These are phyloP conservation scores for Fusarium solani-melongenae DNA, from an alignment of 2,329 filamentous ascomycete genomes.

Conservation along the genomic window DNA sequence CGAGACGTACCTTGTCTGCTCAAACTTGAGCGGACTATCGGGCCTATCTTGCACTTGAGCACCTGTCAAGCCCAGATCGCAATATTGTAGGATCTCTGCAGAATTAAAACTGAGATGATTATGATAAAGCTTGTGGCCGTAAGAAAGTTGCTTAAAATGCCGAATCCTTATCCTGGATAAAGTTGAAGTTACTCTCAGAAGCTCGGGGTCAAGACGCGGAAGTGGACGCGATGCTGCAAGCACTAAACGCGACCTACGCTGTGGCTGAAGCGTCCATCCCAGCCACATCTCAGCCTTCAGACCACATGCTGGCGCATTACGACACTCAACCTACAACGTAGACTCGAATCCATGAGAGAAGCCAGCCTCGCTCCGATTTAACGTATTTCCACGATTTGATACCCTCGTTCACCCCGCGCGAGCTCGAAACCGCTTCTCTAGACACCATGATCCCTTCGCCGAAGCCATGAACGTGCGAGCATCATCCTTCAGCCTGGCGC, in stretches of 20 bases:
- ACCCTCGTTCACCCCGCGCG: background rate
- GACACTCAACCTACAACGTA: slow-evolving; percentile 24
- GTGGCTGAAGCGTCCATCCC: slow-evolving; percentile 31
- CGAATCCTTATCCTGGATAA: background rate
- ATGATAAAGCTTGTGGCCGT: background rate
- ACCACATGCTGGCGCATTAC: slow-evolving; percentile 26
- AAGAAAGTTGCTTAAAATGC: background rate
- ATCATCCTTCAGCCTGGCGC: slow-evolving; percentile 58
- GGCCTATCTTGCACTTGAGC: background rate
- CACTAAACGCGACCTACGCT: slow-evolving; percentile 44
- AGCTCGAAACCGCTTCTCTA: slow-evolving; percentile 8
- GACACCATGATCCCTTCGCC: slow-evolving; percentile 53
- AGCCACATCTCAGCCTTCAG: slow-evolving; percentile 38
- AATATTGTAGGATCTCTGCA: background rate
- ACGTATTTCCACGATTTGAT: background rate
- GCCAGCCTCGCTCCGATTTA: background rate
- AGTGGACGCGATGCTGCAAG: slow-evolving; percentile 39
- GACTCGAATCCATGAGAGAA: slow-evolving; percentile 2
- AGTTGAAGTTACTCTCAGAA: slow-evolving; percentile 2
- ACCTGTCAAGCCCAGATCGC: background rate
- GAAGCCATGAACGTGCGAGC: slow-evolving; percentile 62
- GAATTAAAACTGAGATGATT: background rate
- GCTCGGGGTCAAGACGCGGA: slow-evolving; percentile 6
- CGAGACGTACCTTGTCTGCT: slow-evolving; percentile 16
- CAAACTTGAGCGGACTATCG: background rate